Evolutionary conservation across 148 eudicot species (phyloP).

Genomic region (Salicornia ramosissima): DNA sequence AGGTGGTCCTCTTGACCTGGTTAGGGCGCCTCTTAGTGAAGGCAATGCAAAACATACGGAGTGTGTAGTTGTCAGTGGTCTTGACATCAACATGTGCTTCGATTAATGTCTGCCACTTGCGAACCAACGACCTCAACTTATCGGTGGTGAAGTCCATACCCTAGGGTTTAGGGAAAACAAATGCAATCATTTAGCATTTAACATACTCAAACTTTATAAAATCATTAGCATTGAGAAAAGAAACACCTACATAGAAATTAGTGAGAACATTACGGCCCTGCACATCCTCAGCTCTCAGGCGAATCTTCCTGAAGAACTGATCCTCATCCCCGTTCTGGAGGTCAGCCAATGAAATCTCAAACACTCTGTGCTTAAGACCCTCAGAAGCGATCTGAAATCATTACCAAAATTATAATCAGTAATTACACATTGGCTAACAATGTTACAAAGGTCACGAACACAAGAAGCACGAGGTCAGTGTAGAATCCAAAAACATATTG

Average conservation of each 20-base stretch:
- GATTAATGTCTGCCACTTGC: constrained; percentile 72
- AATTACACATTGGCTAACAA: neutral
- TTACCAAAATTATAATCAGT: neutral
- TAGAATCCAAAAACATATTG: too few relatives aligned
- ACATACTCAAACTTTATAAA: neutral
- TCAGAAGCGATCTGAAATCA: constrained; percentile 39
- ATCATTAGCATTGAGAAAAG: too few relatives aligned
- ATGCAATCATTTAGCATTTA: neutral
- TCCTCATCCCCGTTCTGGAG: constrained; percentile 52
- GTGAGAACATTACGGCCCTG: constrained; percentile 76
- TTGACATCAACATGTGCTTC: constrained; percentile 89
- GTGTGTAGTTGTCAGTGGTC: constrained; percentile 63
- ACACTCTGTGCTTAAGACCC: constrained; percentile 44
- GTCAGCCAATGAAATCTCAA: constrained; percentile 36
- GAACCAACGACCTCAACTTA: constrained; percentile 69
- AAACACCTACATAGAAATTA: constrained; percentile 59
- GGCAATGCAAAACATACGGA: constrained; percentile 75
- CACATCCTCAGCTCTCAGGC: constrained; percentile 75
- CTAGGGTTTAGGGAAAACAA: constrained; percentile 14
- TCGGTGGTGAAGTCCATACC: constrained; percentile 76
- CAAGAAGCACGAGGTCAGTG: neutral
- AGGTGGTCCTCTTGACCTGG: constrained; percentile 70
- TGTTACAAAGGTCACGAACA: neutral
- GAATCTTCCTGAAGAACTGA: constrained; percentile 67
- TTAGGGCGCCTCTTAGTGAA: constrained; percentile 78